Conservation (phyloP, 805 yeast species). For the Cyberlindnera maritima region DNA sequence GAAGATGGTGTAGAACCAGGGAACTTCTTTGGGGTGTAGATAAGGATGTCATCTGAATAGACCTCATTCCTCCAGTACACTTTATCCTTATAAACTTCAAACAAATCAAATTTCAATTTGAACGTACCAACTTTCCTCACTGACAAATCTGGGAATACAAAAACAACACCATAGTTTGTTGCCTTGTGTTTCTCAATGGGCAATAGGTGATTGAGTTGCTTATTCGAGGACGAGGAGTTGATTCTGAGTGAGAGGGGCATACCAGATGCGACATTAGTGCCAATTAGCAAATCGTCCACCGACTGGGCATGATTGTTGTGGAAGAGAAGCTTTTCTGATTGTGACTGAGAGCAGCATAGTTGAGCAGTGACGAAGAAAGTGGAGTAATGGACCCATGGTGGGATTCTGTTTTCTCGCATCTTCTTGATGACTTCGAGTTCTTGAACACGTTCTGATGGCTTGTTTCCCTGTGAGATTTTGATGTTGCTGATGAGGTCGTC, state of each 20-base stretch:
- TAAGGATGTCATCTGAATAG: conserved; percentile 24
- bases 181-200: conserved; percentile 19
- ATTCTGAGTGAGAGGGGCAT: conserved; percentile 24
- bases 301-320: conserved; percentile 7
- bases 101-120: conserved; percentile 28
- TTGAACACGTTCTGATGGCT: conserved; percentile 19
- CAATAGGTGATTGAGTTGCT: conserved; percentile 9
- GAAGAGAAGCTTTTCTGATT: conserved; percentile 11
- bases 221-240: conserved; percentile 12
- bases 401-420: conserved; percentile 19
- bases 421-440: conserved; percentile 20
- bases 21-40: conserved; percentile 32
- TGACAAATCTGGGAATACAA: conserved; percentile 32
- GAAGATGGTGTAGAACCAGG: conserved; percentile 31
- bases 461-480: conserved; percentile 11
- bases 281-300: conserved; percentile 22
- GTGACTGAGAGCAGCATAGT: conserved; percentile 11
- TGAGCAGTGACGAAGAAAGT: conserved; percentile 27
- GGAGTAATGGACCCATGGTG: conserved; percentile 28
- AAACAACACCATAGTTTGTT: conserved; percentile 26
- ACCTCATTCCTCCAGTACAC: conserved; percentile 19
- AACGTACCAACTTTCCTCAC: conserved; percentile 29
- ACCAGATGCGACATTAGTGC: conserved; percentile 26
- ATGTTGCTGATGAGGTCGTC: conserved; percentile 14
- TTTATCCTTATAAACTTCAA: conserved; percentile 27